These are phyloP conservation scores for Sporothrix sp. DNA, from an alignment of 2,329 filamentous ascomycete species.

Conservation along the genomic window DNA sequence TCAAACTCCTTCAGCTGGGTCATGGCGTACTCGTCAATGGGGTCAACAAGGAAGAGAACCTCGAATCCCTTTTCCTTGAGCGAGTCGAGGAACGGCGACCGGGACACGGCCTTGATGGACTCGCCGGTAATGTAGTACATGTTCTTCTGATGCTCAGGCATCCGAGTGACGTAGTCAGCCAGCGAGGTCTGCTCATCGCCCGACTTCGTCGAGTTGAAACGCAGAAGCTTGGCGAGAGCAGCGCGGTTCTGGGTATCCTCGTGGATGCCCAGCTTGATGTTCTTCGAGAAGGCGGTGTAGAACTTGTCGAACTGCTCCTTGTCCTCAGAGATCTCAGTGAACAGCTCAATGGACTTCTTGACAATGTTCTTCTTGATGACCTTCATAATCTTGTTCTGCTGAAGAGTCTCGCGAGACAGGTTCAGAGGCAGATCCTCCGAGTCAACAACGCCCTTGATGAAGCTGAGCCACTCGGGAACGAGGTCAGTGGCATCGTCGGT, in stretches of 20 bases:
- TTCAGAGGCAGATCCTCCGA: slow-evolving; percentile 99
- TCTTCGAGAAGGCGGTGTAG: slow-evolving; percentile 99
- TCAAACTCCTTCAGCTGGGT: slow-evolving; percentile 99
- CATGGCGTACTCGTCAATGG: slow-evolving; percentile 99
- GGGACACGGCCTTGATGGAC: slow-evolving; percentile 94
- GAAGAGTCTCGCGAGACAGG: slow-evolving; percentile 98
- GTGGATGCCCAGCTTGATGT: slow-evolving; percentile 99
- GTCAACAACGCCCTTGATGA: slow-evolving; percentile 99
- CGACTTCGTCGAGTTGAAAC: slow-evolving; percentile 98
- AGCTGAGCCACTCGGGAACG: slow-evolving; percentile 98
- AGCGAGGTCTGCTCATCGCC: slow-evolving; percentile 92
- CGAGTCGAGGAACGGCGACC: slow-evolving; percentile 97
- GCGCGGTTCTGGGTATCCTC: slow-evolving; percentile 97
- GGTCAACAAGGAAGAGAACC: slow-evolving; percentile 98
- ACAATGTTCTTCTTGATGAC: slow-evolving; percentile 99
- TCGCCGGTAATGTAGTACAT: slow-evolving; percentile 99
- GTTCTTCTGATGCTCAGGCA: slow-evolving; percentile 99
- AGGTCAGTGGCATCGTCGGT: slow-evolving; percentile 98
- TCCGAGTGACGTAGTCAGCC: slow-evolving; percentile 94
- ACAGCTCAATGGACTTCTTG: slow-evolving; percentile 99
- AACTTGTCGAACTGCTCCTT: slow-evolving; percentile 99
- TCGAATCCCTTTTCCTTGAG: slow-evolving; percentile 99
- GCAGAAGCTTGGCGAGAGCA: slow-evolving; percentile 90
- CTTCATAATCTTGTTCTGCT: slow-evolving; percentile 99
- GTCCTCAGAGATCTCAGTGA: slow-evolving; percentile 97